Percentiles rank a stretch among this genome's conserved stretches.
phyloP scores from a whole-genome alignment of 2,329 filamentous ascomycete species.

The Niveomyces coronatus region DNA sequence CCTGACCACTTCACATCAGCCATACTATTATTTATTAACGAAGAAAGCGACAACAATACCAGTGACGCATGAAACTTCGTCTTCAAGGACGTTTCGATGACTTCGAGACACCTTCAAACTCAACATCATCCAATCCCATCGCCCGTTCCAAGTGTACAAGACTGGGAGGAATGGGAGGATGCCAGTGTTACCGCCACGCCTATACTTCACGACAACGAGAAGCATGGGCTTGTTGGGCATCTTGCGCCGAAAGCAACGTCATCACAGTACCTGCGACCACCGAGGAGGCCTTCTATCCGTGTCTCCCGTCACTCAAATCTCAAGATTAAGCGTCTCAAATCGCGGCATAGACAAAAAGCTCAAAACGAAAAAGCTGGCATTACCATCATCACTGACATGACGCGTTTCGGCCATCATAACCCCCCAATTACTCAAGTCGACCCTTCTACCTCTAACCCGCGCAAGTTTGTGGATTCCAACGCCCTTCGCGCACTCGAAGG shows the following conservation, averaged over 20 bases:
- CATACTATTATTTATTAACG: too few species aligned
- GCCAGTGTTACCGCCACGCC: constrained; percentile 33
- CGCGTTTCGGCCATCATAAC: constrained; percentile 36
- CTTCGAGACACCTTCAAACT: constrained; percentile 9
- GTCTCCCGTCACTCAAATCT: constrained; percentile 27
- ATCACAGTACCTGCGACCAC: constrained; percentile 1
- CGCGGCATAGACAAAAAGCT: constrained; percentile 49
- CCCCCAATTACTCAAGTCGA: constrained; percentile 24
- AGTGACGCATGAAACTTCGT: too few species aligned
- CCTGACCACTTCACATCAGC: too few species aligned
- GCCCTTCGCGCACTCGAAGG: constrained; percentile 51
- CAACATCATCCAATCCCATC: constrained; percentile 12
- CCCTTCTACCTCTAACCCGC: constrained; percentile 21
- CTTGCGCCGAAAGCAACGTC: background rate
- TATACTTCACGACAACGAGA: constrained; percentile 27
- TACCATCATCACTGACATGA: constrained; percentile 60
- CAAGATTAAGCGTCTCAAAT: constrained; percentile 40
- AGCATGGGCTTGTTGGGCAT: constrained; percentile 23
- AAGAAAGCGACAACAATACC: too few species aligned
- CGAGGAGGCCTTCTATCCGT: constrained; percentile 13
- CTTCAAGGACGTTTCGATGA: constrained; percentile 1
- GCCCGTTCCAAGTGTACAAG: constrained; percentile 22
- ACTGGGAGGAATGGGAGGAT: constrained; percentile 46
- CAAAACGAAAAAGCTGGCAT: constrained; percentile 54
- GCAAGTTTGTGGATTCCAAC: constrained; percentile 47